Percentiles rank a stretch among this genome's conserved stretches.
Evolutionary conservation across 2,329 filamentous ascomycete species (phyloP).

Genomic region (Apiospora sp.): DNA sequence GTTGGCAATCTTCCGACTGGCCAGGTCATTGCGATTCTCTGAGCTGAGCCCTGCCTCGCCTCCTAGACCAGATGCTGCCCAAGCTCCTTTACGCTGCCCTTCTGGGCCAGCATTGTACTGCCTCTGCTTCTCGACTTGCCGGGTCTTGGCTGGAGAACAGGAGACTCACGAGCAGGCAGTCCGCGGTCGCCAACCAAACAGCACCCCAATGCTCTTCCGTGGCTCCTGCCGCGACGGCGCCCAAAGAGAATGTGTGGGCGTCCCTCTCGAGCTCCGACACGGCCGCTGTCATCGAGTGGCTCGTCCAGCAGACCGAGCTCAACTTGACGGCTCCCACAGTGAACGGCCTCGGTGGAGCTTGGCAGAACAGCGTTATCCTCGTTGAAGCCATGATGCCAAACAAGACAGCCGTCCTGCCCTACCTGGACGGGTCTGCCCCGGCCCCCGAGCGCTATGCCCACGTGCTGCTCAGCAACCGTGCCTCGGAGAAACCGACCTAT

Average conservation of each 20-base stretch:
- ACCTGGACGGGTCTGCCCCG: slow-evolving; percentile 49
- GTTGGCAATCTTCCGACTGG: background rate
- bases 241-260: slow-evolving; percentile 27
- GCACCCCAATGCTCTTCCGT: background rate
- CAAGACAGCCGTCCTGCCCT: slow-evolving; percentile 56
- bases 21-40: background rate
- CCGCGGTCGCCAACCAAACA: background rate
- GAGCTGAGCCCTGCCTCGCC: background rate
- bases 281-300: slow-evolving; percentile 47
- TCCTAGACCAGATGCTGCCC: background rate
- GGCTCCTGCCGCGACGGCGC: slow-evolving; percentile 15
- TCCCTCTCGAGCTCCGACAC: slow-evolving; percentile 48
- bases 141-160: slow-evolving; percentile 1
- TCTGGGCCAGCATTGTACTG: background rate
- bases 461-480: slow-evolving; percentile 50
- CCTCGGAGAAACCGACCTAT: slow-evolving; percentile 47
- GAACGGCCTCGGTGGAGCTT: slow-evolving; percentile 43
- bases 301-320: slow-evolving; percentile 48
- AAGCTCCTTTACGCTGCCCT: background rate
- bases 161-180: background rate
- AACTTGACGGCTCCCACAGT: slow-evolving; percentile 44
- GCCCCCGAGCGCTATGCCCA: slow-evolving; percentile 53
- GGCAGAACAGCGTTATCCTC: slow-evolving; percentile 47
- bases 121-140: background rate
- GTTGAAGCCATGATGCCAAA: slow-evolving; percentile 54